Percentiles rank a stretch among this genome's conserved stretches.
Evolutionary conservation across 2,329 filamentous ascomycete genomes (phyloP).

Genomic region (Hortaea sp.): DNA sequence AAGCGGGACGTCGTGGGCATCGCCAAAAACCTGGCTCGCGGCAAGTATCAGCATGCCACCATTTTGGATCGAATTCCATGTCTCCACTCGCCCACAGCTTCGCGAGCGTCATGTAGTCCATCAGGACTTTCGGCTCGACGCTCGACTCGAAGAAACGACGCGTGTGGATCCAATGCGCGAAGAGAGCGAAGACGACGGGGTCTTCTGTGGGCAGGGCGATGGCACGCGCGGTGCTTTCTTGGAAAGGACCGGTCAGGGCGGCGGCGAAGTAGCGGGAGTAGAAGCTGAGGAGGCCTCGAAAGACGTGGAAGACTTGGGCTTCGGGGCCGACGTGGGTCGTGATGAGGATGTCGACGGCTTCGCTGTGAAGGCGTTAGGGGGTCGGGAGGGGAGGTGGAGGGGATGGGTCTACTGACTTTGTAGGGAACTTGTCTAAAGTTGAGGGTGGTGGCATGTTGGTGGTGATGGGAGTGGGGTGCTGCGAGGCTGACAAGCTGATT

Average conservation of each 20-base stretch:
- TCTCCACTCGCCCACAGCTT: no score
- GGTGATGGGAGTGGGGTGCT: neutral
- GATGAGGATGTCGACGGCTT: neutral
- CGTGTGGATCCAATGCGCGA: constrained; percentile 10
- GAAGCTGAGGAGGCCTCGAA: neutral
- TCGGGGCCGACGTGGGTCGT: constrained; percentile 1
- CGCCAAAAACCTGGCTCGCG: neutral
- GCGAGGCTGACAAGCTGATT: no score
- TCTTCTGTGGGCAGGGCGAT: constrained; percentile 8
- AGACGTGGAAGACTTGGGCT: neutral
- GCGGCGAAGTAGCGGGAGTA: constrained; percentile 1
- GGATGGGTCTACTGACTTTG: neutral
- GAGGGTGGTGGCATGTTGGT: no score
- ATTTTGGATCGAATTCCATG: no score
- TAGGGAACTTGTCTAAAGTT: neutral
- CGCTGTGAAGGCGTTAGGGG: no score
- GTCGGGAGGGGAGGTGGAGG: neutral
- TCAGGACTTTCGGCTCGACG: neutral
- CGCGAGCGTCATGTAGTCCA: neutral
- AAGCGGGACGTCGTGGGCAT: neutral
- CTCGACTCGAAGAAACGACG: constrained; percentile 1
- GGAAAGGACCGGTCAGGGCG: constrained; percentile 8
- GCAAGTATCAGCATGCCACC: no score
- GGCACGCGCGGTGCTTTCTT: constrained; percentile 1
- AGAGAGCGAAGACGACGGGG: constrained; percentile 5